These are phyloP conservation scores for Sugiyamaella pinicola DNA, from an alignment of 1,139 yeast genomes.

Conservation along the genomic window DNA sequence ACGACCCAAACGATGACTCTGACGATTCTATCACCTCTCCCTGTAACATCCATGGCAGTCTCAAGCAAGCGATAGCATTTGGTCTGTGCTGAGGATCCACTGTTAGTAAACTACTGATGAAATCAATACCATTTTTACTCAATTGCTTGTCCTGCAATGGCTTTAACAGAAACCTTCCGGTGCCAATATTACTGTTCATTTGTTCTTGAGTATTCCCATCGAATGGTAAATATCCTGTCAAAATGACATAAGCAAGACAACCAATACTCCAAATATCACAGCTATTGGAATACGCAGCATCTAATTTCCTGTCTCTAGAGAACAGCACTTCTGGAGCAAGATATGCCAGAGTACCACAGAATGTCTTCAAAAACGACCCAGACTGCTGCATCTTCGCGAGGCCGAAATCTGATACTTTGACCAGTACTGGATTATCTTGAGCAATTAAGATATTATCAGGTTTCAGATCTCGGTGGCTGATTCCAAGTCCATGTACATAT, in stretches of 20 bases:
- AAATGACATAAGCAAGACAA: constrained; percentile 82
- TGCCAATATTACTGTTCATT: constrained; percentile 70
- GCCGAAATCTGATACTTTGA: constrained; percentile 93
- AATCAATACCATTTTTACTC: constrained; percentile 65
- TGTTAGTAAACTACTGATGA: constrained; percentile 66
- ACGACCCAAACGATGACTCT: neutral
- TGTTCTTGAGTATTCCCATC: constrained; percentile 90
- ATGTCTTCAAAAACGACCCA: constrained; percentile 79
- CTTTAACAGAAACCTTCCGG: constrained; percentile 78
- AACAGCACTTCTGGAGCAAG: constrained; percentile 93
- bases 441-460: constrained; percentile 86
- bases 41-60: constrained; percentile 64
- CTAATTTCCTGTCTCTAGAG: constrained; percentile 50
- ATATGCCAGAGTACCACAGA: constrained; percentile 88
- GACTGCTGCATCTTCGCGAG: constrained; percentile 79
- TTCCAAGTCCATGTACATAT: constrained; percentile 86
- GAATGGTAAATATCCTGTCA: constrained; percentile 92
- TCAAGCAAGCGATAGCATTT: constrained; percentile 70
- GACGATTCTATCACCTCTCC: constrained; percentile 29
- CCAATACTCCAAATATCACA: constrained; percentile 98
- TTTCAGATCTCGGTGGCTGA: constrained; percentile 90
- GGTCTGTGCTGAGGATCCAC: constrained; percentile 73
- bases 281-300: constrained; percentile 63
- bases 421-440: constrained; percentile 85
- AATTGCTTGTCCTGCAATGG: constrained; percentile 71